Evolutionary conservation across 441 rosid species (phyloP).

Genomic region (Daphne laureola): DNA sequence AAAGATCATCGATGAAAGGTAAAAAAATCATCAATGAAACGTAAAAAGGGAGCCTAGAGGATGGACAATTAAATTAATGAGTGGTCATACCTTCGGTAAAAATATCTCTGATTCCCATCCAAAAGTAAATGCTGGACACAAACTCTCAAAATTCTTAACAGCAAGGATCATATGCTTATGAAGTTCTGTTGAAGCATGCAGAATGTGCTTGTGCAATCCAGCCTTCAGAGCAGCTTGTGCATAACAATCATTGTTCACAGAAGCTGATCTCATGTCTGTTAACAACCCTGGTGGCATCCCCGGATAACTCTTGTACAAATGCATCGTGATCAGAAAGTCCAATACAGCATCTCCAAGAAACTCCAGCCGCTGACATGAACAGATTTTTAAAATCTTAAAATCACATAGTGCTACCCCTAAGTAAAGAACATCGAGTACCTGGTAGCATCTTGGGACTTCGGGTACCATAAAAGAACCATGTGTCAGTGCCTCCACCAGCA

Average conservation of each 20-base stretch:
- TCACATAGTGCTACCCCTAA: no score
- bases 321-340: slow-evolving; percentile 64
- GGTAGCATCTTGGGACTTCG: slow-evolving; percentile 86
- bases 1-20: background rate
- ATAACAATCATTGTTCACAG: slow-evolving; percentile 85
- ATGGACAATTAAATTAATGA: background rate
- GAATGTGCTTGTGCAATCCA: slow-evolving; percentile 60
- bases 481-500: slow-evolving; percentile 84
- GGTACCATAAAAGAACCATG: slow-evolving; percentile 93
- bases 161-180: slow-evolving; percentile 38
- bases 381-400: background rate
- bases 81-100: slow-evolving; percentile 65
- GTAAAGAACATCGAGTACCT: slow-evolving; percentile 31
- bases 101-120: slow-evolving; percentile 78
- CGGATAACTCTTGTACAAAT: slow-evolving; percentile 50
- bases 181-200: slow-evolving; percentile 62
- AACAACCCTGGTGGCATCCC: slow-evolving; percentile 61
- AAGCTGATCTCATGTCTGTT: slow-evolving; percentile 88
- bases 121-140: slow-evolving; percentile 32
- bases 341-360: slow-evolving; percentile 88
- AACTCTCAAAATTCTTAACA: slow-evolving; percentile 24
- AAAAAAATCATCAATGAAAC: background rate
- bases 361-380: slow-evolving; percentile 63
- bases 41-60: background rate
- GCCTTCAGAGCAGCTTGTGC: slow-evolving; percentile 52